Evolutionary conservation across 176 grass and related monocot genomes (phyloP).

Genomic region (Oryza brachyantha): DNA sequence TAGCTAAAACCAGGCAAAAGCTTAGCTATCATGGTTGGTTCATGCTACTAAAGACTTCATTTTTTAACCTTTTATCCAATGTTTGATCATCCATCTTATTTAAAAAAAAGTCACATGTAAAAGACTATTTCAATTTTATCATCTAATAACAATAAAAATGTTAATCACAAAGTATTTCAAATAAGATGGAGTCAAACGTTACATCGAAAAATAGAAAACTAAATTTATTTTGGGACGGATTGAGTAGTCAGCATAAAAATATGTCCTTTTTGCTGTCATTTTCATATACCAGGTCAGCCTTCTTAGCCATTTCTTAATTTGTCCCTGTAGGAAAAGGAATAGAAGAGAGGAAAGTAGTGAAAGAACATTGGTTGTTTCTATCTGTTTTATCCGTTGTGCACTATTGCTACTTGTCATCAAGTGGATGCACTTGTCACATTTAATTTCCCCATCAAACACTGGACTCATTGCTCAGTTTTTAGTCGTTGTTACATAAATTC

Average conservation of each 20-base stretch:
- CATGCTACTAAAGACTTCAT: too few species aligned
- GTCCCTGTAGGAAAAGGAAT: background rate
- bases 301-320: conserved; percentile 5
- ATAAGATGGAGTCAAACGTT: too few species aligned
- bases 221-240: too few species aligned
- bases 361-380: conserved; percentile 11
- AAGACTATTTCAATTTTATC: too few species aligned
- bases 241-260: conserved; percentile 21
- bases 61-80: too few species aligned
- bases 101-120: too few species aligned
- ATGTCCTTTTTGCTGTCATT: conserved; percentile 16
- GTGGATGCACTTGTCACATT: conserved; percentile 8
- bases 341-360: conserved; percentile 24
- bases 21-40: background rate
- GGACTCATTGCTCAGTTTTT: background rate
- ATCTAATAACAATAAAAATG: too few species aligned
- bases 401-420: conserved; percentile 12
- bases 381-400: conserved; percentile 16
- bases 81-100: too few species aligned
- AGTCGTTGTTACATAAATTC: background rate
- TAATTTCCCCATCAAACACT: background rate
- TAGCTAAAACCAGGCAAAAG: conserved; percentile 34
- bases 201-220: too few species aligned
- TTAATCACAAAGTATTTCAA: too few species aligned
- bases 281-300: conserved; percentile 46